Base-by-base conservation (phyloP, 106 monocot genomes). In the Dendrobium catenatum region DNA sequence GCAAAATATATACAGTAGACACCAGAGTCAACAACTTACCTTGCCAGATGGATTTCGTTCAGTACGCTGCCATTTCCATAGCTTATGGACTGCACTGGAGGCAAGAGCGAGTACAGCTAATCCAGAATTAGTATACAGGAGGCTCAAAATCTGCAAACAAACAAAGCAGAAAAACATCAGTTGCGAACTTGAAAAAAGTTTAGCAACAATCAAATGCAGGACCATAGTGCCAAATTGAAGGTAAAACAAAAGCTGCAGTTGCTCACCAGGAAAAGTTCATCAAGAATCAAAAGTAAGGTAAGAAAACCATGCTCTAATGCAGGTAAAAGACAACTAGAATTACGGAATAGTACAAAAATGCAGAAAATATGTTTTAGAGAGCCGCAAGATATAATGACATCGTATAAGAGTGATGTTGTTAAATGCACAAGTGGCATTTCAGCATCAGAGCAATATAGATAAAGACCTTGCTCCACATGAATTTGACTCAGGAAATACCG, bases 21-120 rank as follows among this genome's bases (percentile, higher is more conserved):
- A 79, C 15, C 33, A 79, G 13, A 6, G 48, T 41, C 19, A 77
- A 49, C 51, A 10, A 47, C 76, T 79, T 76, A 99, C 98, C 93
- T 99, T 95, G 79, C 90, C 93, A 83, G 80, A 84, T 33, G 84
- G 82, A 84, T 99, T 95, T n/a, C 44, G 74, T 44, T 75, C 74
- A 75, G 11, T 10, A 18, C 93, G 89, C 77, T 91, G 89, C 98
- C 98, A 99, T 82, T 95, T 99, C 98, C 98, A 99, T 51, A 99
- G 81, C 83, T 95, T 99, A 83, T 99, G 98, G 42, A 91, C 79
- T 5, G 95, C 98, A 85, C 85, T 99, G 18, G 91, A 93, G 0
- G 91, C 80, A 84, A 99, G 95, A 76, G 95, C 93, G 75, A 99
- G 86, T 17, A 99, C 86, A 73, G 93, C 91, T 54, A 89, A 51